Conservation (phyloP, 306 rosid species). For the Sicyos baderoa region DNA sequence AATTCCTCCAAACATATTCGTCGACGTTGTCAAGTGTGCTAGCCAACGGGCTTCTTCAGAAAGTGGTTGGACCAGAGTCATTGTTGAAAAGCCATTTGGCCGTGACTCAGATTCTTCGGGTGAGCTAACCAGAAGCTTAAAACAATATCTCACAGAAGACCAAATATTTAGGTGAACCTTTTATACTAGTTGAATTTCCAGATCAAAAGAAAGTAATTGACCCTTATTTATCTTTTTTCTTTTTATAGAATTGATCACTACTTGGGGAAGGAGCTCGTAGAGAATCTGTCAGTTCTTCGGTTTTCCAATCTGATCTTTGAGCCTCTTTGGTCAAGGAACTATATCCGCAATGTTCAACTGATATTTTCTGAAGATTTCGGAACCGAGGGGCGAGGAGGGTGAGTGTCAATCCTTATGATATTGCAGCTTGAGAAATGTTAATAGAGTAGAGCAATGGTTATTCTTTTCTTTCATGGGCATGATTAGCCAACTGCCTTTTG, state of each 20-base stretch:
- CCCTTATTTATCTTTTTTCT: constrained; percentile 2
- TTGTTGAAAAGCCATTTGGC: constrained; percentile 97
- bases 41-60: constrained; percentile 71
- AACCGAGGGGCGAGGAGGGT: constrained; percentile 95
- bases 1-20: constrained; percentile 85
- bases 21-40: constrained; percentile 74
- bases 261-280: constrained; percentile 98
- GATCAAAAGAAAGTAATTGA: constrained; percentile 24
- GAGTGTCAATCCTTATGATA: constrained; percentile 25
- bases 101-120: constrained; percentile 75
- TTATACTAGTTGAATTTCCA: background rate
- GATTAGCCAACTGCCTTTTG: constrained; percentile 17
- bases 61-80: constrained; percentile 90
- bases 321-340: constrained; percentile 84
- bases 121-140: constrained; percentile 68
- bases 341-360: constrained; percentile 84
- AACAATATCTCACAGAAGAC: constrained; percentile 74
- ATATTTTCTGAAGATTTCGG: constrained; percentile 98
- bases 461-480: background rate
- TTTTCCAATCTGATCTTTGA: constrained; percentile 92
- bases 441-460: background rate
- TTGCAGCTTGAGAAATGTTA: background rate
- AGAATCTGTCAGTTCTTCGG: constrained; percentile 93
- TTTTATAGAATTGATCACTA: constrained; percentile 82
- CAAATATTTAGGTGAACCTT: constrained; percentile 75